Conservation (phyloP, 164 flowering plant genomes). For the Dillenia suffruticosa region DNA sequence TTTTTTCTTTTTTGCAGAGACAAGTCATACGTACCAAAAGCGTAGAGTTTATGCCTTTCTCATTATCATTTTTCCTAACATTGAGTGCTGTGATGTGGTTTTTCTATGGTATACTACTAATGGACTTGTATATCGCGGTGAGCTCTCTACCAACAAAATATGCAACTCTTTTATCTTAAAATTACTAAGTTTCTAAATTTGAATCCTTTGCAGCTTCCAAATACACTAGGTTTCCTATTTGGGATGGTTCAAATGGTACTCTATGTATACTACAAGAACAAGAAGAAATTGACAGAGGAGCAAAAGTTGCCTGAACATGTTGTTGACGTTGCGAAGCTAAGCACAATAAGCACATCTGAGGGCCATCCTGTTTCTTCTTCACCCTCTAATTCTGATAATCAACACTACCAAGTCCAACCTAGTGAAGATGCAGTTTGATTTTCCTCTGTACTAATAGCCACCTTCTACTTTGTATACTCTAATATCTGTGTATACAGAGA, state of each 20-base stretch:
- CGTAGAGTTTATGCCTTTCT: constrained; percentile 76
- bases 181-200: too few relatives aligned
- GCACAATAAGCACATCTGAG: neutral
- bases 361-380: too few relatives aligned
- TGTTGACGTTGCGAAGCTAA: constrained; percentile 11
- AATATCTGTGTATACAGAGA: too few relatives aligned
- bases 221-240: constrained; percentile 24
- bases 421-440: too few relatives aligned
- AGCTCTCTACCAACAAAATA: constrained; percentile 4
- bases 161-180: too few relatives aligned
- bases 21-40: constrained; percentile 65
- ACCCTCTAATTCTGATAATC: too few relatives aligned
- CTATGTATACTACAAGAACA: constrained; percentile 17
- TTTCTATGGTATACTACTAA: constrained; percentile 53
- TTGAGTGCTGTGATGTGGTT: constrained; percentile 70
- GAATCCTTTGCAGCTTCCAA: constrained; percentile 20
- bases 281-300: constrained; percentile 1
- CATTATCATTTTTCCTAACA: constrained; percentile 58
- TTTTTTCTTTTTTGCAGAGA: constrained; percentile 29
- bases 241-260: constrained; percentile 26
- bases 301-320: constrained; percentile 8
- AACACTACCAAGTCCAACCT: too few relatives aligned
- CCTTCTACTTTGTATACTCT: too few relatives aligned
- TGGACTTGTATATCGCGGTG: constrained; percentile 58
- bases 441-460: too few relatives aligned